These are phyloP conservation scores for Blepharisma undulans DNA, from an alignment of 169 alveolate genomes.

Conservation along the genomic window DNA sequence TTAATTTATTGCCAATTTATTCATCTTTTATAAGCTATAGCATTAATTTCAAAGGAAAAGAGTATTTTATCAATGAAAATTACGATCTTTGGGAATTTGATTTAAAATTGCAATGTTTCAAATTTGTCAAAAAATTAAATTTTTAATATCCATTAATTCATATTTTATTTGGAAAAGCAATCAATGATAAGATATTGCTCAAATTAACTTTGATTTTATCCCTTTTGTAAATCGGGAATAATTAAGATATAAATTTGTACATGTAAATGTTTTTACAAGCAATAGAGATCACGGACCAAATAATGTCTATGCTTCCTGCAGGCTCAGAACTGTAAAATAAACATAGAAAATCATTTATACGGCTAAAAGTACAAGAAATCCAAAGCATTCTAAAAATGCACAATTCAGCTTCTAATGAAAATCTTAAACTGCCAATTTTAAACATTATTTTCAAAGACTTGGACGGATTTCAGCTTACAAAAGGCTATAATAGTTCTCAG, in stretches of 20 bases:
- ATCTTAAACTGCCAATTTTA: neutral
- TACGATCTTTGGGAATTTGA: neutral
- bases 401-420: neutral
- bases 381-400: neutral
- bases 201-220: neutral
- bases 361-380: neutral
- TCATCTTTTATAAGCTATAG: neutral
- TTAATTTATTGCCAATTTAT: neutral
- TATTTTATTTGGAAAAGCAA: neutral
- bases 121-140: neutral
- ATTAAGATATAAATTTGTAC: neutral
- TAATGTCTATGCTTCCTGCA: neutral
- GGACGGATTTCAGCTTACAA: neutral
- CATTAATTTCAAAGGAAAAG: neutral
- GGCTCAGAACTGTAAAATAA: neutral
- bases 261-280: neutral
- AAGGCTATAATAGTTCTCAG: conserved; percentile 24
- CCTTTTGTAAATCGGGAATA: neutral
- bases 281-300: neutral
- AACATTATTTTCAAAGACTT: neutral
- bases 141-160: too few relatives aligned
- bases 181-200: neutral
- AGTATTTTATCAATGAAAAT: neutral
- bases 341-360: neutral
- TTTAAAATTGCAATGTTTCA: neutral